Conservation (phyloP, 257 asterid species). For the Petunia axillaris region DNA sequence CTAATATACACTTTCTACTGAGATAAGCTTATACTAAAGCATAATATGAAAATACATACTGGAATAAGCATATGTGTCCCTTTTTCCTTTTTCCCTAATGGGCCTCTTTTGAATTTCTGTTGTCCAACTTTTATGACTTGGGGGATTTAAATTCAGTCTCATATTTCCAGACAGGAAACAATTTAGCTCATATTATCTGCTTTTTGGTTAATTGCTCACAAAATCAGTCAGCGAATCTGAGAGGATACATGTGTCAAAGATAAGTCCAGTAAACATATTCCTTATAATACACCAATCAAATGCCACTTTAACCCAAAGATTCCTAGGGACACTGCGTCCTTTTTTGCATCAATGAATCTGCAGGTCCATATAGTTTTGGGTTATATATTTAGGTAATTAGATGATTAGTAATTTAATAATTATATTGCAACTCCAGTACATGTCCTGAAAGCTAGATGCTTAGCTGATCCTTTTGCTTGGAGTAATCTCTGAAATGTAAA, state of each 20-base stretch:
- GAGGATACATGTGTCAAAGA: conserved; percentile 6
- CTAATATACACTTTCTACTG: not conserved
- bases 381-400: too few species aligned
- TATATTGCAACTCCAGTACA: too few species aligned
- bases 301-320: not conserved
- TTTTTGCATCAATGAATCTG: too few species aligned
- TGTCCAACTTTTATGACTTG: not conserved
- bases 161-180: not conserved
- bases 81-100: not conserved
- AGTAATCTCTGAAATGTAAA: too few species aligned
- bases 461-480: too few species aligned
- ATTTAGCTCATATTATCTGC: conserved; percentile 5
- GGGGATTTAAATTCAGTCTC: not conserved
- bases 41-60: not conserved
- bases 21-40: not conserved
- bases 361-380: too few species aligned
- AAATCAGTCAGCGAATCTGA: not conserved
- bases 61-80: not conserved
- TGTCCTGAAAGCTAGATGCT: too few species aligned
- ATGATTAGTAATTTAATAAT: too few species aligned
- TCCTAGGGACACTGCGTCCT: too few species aligned
- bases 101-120: not conserved
- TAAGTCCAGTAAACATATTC: not conserved
- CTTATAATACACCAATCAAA: conserved; percentile 1
- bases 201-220: not conserved